Evolutionary conservation across 192 early-diverging fungal genomes (phyloP).

Genomic region (Geranomyces michiganensis): DNA sequence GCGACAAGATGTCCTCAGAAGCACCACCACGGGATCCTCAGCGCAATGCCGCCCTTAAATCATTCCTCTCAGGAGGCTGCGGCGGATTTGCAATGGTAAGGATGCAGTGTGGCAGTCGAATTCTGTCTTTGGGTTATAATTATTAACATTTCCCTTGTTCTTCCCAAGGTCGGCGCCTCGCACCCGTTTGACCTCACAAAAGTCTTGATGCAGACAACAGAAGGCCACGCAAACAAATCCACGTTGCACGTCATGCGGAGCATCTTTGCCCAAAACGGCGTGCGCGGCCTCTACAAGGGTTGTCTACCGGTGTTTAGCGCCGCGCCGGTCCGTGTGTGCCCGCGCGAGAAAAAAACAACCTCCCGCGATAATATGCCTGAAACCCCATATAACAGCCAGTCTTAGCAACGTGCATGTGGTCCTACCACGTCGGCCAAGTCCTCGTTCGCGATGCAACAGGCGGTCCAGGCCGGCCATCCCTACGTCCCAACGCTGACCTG

Average conservation of each 20-base stretch:
- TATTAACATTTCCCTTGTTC: too few species aligned
- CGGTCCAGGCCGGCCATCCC: constrained; percentile 11
- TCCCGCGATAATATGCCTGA: neutral
- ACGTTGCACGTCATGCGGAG: constrained; percentile 68
- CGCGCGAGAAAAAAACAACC: neutral
- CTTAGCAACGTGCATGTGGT: constrained; percentile 33
- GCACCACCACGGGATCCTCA: neutral
- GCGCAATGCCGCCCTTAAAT: constrained; percentile 59
- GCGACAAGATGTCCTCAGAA: too few species aligned
- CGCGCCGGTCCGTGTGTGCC: constrained; percentile 76
- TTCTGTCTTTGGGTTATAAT: too few species aligned
- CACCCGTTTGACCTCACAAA: constrained; percentile 93
- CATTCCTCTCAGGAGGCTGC: constrained; percentile 85
- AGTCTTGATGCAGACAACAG: constrained; percentile 88
- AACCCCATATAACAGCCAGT: constrained; percentile 18
- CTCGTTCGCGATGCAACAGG: constrained; percentile 16
- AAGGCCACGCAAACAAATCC: constrained; percentile 57
- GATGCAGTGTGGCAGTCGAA: too few species aligned
- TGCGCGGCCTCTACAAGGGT: constrained; percentile 91
- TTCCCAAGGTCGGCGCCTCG: constrained; percentile 24
- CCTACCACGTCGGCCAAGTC: constrained; percentile 26
- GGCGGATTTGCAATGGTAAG: constrained; percentile 77
- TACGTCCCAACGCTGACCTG: constrained; percentile 17
- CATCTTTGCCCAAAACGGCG: constrained; percentile 79
- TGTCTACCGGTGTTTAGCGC: constrained; percentile 85